Base-by-base conservation (phyloP, 805 yeast species). In the Saccharomycopsis sp. region DNA sequence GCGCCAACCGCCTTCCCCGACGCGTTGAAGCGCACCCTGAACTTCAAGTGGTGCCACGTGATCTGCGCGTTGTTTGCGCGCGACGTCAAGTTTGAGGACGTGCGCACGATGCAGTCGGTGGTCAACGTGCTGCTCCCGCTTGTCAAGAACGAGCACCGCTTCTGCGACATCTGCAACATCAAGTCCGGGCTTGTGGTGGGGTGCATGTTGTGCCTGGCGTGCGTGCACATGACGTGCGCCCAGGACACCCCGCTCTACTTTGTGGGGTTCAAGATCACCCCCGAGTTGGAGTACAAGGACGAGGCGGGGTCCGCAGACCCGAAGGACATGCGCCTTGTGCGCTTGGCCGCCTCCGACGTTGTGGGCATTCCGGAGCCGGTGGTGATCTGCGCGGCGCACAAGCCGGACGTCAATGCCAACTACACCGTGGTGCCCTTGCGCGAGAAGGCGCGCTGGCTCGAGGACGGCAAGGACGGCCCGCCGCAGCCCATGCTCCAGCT, bases 41-140 rank as follows among this genome's bases (percentile, higher is more conserved):
- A 76, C 57, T 88, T 88, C 1, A 75, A 77, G 58, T 91, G 97
- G 97, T 82, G 84, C 37, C 97, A 91, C 72, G 71, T 85, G 2
- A 61, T 80, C 1, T 91, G 97, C 70, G 84, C 91, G 0, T 53
- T 87, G 0, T 83, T 84, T 66, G 72, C 73, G 29, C 70, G 79
- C 2, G 71, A 73, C n/a, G 67, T 78, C 3, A 70, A 68, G 29
- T 81, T 77, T 65, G 81, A 76, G 0, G 72, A 76, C 61, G 37
- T 74, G 0, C 59, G 66, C 20, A 51, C 70, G 14, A 53, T 83
- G 61, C 84, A 82, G 61, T 80, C 81, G 2, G 64, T 75, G 0
- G 71, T 66, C 8, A 58, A 57, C 16, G 61, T 67, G 5, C 63
- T 70, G 21, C 44, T 66, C 7, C 57, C 69, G 2, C 61, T 72